These are phyloP conservation scores for Leccinum huronense DNA, from an alignment of 1,284 basidiomycete species.

Conservation along the genomic window DNA sequence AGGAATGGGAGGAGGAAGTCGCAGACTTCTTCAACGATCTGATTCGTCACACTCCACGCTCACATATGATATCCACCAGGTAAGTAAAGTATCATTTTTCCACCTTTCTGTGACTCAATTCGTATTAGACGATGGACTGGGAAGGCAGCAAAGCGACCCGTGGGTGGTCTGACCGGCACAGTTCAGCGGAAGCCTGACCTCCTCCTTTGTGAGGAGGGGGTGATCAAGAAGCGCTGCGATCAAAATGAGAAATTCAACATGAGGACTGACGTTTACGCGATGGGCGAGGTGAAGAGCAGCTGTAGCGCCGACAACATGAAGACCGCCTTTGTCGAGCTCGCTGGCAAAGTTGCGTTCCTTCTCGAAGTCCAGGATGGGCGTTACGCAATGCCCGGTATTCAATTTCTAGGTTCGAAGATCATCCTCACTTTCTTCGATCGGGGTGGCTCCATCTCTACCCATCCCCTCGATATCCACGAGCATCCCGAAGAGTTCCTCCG, in stretches of 20 bases:
- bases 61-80: constrained; percentile 1
- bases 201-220: neutral
- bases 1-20: neutral
- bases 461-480: neutral
- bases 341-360: neutral
- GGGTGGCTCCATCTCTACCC: neutral
- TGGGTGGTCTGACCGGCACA: neutral
- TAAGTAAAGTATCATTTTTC: neutral
- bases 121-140: neutral
- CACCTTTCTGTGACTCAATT: neutral
- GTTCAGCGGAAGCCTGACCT: neutral
- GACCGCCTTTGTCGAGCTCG: neutral
- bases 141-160: neutral
- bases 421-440: neutral
- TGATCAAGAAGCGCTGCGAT: neutral
- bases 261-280: neutral
- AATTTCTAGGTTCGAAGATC: neutral
- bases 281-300: neutral
- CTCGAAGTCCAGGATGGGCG: neutral
- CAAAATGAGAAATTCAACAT: neutral
- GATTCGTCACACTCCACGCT: neutral
- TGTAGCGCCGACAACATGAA: neutral
- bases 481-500: neutral
- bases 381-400: neutral
- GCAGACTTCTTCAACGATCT: neutral